A percentile compares a stretch with the other conserved stretches of the same genome.
Conservation (phyloP, 2,329 filamentous ascomycete species). For the Ceratocystis smalleyi region DNA sequence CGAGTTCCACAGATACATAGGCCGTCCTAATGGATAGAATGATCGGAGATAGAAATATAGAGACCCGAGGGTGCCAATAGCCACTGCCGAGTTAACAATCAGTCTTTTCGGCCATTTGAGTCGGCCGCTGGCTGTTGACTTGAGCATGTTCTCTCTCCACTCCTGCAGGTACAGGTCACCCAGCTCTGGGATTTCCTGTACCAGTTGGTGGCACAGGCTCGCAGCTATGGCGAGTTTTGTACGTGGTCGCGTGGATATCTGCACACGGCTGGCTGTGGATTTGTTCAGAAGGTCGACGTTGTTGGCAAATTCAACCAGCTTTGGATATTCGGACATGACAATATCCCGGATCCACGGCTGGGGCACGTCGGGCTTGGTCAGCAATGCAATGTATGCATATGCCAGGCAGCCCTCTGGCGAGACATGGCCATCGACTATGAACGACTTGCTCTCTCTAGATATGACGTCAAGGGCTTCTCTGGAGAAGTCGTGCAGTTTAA, state of each 20-base stretch:
- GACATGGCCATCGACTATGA: constrained; percentile 17
- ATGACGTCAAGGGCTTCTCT: constrained; percentile 51
- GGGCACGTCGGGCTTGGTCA: constrained; percentile 39
- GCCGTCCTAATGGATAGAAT: constrained; percentile 32
- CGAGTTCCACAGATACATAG: constrained; percentile 30
- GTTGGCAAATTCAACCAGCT: constrained; percentile 18
- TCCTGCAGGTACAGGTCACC: constrained; percentile 21
- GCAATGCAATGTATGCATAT: constrained; percentile 63
- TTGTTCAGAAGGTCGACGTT: constrained; percentile 10
- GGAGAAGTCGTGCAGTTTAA: constrained; percentile 60
- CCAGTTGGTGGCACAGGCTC: constrained; percentile 23
- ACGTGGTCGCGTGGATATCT: constrained; percentile 21
- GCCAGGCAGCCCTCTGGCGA: constrained; percentile 57
- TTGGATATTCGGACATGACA: constrained; percentile 21
- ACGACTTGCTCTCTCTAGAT: constrained; percentile 17
- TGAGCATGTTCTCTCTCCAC: constrained; percentile 23
- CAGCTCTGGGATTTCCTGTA: constrained; percentile 23
- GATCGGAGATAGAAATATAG: constrained; percentile 26
- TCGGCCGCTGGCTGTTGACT: neutral
- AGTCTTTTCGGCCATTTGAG: constrained; percentile 17
- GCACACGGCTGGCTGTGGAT: constrained; percentile 21
- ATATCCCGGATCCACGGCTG: constrained; percentile 28
- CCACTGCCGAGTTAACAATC: constrained; percentile 21
- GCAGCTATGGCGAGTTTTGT: constrained; percentile 20
- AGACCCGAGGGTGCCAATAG: constrained; percentile 27